Evolutionary conservation across 2,329 filamentous ascomycete genomes (phyloP).

Genomic region (Botrytis medusae): DNA sequence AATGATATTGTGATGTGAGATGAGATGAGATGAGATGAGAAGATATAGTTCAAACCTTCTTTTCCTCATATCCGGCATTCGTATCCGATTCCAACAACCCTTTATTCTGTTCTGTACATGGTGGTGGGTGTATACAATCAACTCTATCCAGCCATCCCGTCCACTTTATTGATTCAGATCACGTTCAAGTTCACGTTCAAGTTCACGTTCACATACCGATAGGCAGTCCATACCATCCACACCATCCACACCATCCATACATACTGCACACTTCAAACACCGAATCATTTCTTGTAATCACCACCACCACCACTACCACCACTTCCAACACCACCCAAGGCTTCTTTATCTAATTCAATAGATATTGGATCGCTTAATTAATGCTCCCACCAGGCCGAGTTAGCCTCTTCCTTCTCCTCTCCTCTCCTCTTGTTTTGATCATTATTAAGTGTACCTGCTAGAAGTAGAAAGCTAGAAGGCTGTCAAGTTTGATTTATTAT

Average conservation of each 20-base stretch:
- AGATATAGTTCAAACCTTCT: not conserved
- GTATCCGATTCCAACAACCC: not conserved
- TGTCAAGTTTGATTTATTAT: not conserved
- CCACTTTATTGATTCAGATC: not conserved
- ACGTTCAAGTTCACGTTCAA: not conserved
- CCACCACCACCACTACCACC: not conserved
- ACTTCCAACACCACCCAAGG: not conserved
- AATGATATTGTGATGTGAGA: not conserved
- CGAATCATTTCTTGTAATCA: not conserved
- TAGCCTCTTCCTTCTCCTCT: not conserved
- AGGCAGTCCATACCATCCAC: no score
- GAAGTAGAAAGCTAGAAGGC: not conserved
- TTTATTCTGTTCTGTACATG: not conserved
- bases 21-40: not conserved
- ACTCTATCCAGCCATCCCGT: not conserved
- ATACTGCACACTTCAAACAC: not conserved
- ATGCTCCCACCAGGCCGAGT: not conserved
- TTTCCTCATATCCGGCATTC: not conserved
- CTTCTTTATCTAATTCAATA: not conserved
- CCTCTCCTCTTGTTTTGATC: not conserved
- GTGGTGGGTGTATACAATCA: not conserved
- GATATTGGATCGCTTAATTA: slow-evolving; percentile 12
- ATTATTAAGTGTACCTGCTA: not conserved
- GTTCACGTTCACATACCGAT: not conserved
- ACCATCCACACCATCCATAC: not conserved